Base-by-base conservation (phyloP, 495 filamentous ascomycete species). In the Aspergillus bertholletiae region DNA sequence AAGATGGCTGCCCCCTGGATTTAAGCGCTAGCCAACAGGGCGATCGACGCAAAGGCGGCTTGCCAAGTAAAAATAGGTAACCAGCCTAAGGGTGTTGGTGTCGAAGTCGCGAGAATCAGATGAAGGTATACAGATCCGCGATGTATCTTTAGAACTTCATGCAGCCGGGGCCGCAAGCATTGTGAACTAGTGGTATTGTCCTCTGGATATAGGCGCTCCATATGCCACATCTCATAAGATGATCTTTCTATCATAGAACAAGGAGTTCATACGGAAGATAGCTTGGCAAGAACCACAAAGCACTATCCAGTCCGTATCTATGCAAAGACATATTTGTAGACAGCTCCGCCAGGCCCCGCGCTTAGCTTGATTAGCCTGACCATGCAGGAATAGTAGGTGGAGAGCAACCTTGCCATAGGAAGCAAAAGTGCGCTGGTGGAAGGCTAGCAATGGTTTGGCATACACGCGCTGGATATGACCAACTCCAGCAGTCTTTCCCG, bases 151-250 rank as follows among this genome's bases (percentile, higher is more conserved):
- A 47, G 39, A 80, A 69, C 37, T 73, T 72, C 51, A 71, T 66
- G 28, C 48, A 49, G 12, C 53, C 57, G 13, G 46, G 56, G 78
- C 72, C 1, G 79, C 75, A n/a, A 82, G 61, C 68, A 79, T 77
- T 1, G 74, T 73, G 9, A 71, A 71, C 79, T 78, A 82, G 52
- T 81, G 77, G 44, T 82, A 82, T 54, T 82, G 79, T 2, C 79
- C 78, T 9, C 74, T 75, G 5, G 70, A 71, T 2, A 74, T 80
- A 1, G 78, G 78, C 27, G 77, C 77, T 75, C 72, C 74, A 23
- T 28, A 13, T 8, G 21, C 13, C 27, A 7, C 18, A 9, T 4
- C n/a, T n/a, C n/a, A n/a, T n/a, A n/a, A n/a, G n/a, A n/a, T n/a
- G n/a, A n/a, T n/a, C n/a, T n/a, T n/a, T n/a, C n/a, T n/a, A n/a